These are phyloP conservation scores for Saccharata proteae DNA, from an alignment of 2,329 filamentous ascomycete species.

Conservation along the genomic window DNA sequence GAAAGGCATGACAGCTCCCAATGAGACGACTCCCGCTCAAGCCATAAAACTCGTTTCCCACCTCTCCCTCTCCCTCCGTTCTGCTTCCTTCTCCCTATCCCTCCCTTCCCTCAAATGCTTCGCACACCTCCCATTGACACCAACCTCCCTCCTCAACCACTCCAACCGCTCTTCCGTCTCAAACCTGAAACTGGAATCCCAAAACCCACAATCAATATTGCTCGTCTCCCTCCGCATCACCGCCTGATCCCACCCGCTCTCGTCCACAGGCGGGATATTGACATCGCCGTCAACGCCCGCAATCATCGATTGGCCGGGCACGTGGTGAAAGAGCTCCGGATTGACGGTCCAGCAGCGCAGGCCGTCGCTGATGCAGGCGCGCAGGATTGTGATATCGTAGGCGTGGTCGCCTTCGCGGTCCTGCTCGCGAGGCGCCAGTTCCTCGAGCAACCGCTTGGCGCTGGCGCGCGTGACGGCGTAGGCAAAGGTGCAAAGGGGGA, in stretches of 20 bases:
- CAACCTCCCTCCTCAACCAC: constrained; percentile 25
- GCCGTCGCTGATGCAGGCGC: constrained; percentile 23
- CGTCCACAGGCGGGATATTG: constrained; percentile 23
- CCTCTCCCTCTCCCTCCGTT: too few relatives aligned
- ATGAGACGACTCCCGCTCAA: too few relatives aligned
- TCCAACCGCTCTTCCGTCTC: constrained; percentile 21
- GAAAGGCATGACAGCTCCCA: too few relatives aligned
- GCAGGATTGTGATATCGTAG: constrained; percentile 31
- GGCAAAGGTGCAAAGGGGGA: constrained; percentile 33
- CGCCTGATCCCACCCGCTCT: constrained; percentile 21
- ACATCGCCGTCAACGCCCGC: constrained; percentile 19
- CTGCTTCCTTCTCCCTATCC: too few relatives aligned
- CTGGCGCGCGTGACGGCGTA: constrained; percentile 30
- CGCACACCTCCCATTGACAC: constrained; percentile 24
- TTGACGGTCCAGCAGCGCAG: constrained; percentile 32
- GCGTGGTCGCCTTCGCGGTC: constrained; percentile 16
- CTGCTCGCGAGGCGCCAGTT: constrained; percentile 19
- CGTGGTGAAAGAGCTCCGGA: constrained; percentile 33
- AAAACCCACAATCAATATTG: constrained; percentile 29
- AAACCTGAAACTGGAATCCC: constrained; percentile 25
- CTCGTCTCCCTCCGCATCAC: constrained; percentile 21
- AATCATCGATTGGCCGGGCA: constrained; percentile 28
- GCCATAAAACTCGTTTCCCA: too few relatives aligned
- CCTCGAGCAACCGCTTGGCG: constrained; percentile 25
- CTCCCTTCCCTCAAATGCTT: too few relatives aligned